Evolutionary conservation across 2,329 filamentous ascomycete species (phyloP), one percentile per base, ranked within the genome.

Genomic region (Epichloe elymi): DNA sequence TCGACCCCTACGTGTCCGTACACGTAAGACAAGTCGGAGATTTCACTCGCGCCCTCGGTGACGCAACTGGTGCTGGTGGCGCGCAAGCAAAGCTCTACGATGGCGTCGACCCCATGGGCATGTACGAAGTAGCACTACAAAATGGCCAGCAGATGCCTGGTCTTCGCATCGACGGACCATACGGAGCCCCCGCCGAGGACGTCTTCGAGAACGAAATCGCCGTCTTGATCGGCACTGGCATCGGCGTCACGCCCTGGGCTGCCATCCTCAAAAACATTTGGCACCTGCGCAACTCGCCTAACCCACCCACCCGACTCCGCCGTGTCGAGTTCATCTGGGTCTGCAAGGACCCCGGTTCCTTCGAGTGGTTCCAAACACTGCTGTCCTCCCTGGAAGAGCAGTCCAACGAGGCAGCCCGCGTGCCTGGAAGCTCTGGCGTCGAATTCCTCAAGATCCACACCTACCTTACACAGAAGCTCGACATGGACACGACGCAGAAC

Each of bases 321-420:
- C 85, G 93, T 66, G 91, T 98, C 35, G 93, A 98, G 67, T 98
- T 98, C 70, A 94, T 98, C 73, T 98, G 93, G 93, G 85, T 97
- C 48, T 96, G 91, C 78, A 93, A 87, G 67, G 90, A 96, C 63
- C 95, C 90, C 0, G 86, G 80, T 36, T 95, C 90, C 0, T 98
- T 98, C 63, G 93, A 97, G 70, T 98, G 93, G 93, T 97, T 98
- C 75, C 93, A 98, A 66, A 89, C 86, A 1, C 81, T 98, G 1
- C 79, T 98, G 15, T 87, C 86, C 0, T 94, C 88, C 0, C 84
- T 98, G 20, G 93, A 98, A 69, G 76, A 83, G 37, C 93, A 98
- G 65, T 90, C 85, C 47, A 76, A 80, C 53, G 78, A 83, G 60
- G 82, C 81, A 4, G 82, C 83, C 41, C 79, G 78, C 49, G 74